Base-by-base conservation (phyloP, 768 basidiomycete species). In the Collybia sp. region DNA sequence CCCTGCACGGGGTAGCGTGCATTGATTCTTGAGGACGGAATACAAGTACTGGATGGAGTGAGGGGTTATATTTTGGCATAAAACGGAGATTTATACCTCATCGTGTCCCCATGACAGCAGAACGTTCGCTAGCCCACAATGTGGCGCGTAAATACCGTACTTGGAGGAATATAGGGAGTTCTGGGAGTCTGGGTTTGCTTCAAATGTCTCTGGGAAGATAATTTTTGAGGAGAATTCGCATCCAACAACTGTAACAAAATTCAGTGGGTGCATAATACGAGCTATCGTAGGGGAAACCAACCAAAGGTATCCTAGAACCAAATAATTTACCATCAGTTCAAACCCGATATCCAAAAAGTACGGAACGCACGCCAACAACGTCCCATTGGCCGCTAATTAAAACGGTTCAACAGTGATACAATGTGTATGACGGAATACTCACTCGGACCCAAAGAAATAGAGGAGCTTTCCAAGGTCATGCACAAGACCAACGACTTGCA, bases 81-180 rank as follows among this genome's bases (percentile, higher is more conserved):
- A 30, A 49, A n/a, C 45, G 54, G 49, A 34, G 16, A 44, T 42
- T 56, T 72, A 30, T 60, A 85, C 88, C 72, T 95, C 91, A 58
- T 94, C 92, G 57, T 94, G 92, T 12, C 92, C 92, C 87, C 87
- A 93, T 30, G 82, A 85, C 20, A 94, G 67, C 86, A 91, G 90
- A 40, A 92, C 85, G 56, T 89, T 87, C 51, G 89, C 86, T 5
- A 92, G 76, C 10, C 89, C 89, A 55, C 90, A 91, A 47, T 88
- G 68, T 1, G 85, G 80, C 54, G 81, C 64, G 59, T 92, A 92
- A 48, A 91, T 82, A 9, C 89, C 89, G 54, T 73, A 76, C 55
- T 83, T 73, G 12, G 86, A 79, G 1, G 82, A 82, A 59, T 85
- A 90, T 15, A 88, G 67, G 1, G 68, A 66, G 55, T 91, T 83